Evolutionary conservation across 2,329 filamentous ascomycete genomes (phyloP).

Genomic region (Stromatinia cepivora): DNA sequence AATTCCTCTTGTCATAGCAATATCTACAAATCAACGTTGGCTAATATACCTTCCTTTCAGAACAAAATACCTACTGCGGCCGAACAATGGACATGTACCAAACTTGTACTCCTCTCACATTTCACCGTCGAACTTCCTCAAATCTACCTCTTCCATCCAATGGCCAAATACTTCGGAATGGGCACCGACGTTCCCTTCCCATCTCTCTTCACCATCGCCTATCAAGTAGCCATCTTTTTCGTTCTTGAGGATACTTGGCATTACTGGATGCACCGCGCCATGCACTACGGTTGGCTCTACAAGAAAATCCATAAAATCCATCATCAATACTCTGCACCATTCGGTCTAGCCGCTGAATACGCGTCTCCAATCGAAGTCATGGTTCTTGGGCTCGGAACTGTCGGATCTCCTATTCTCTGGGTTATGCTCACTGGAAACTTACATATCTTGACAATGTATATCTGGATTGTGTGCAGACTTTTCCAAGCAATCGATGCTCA

Average conservation of each 20-base stretch:
- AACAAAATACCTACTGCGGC: conserved; percentile 83
- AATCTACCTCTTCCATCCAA: conserved; percentile 98
- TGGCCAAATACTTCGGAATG: conserved; percentile 91
- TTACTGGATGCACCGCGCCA: conserved; percentile 90
- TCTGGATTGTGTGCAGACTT: conserved; percentile 88
- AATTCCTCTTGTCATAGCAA: not conserved
- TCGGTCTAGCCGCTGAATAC: conserved; percentile 95
- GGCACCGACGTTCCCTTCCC: conserved; percentile 89
- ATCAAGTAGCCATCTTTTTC: conserved; percentile 93
- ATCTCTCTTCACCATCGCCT: conserved; percentile 77
- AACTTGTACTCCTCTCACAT: conserved; percentile 88
- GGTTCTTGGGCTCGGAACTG: conserved; percentile 84
- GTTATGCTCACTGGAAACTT: conserved; percentile 80
- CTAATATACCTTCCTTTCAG: conserved; percentile 17
- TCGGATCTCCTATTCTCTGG: conserved; percentile 81
- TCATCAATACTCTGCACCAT: conserved; percentile 97
- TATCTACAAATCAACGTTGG: not conserved
- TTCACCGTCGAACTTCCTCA: conserved; percentile 98
- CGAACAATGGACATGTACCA: conserved; percentile 94
- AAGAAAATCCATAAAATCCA: conserved; percentile 98
- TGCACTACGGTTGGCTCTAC: conserved; percentile 96
- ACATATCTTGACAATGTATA: conserved; percentile 96
- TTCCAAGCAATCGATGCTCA: conserved; percentile 98
- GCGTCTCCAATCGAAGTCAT: conserved; percentile 97
- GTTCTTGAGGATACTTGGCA: conserved; percentile 97